Evolutionary conservation across 176 grass and related monocot genomes (phyloP).

Genomic region (Avena sativa): DNA sequence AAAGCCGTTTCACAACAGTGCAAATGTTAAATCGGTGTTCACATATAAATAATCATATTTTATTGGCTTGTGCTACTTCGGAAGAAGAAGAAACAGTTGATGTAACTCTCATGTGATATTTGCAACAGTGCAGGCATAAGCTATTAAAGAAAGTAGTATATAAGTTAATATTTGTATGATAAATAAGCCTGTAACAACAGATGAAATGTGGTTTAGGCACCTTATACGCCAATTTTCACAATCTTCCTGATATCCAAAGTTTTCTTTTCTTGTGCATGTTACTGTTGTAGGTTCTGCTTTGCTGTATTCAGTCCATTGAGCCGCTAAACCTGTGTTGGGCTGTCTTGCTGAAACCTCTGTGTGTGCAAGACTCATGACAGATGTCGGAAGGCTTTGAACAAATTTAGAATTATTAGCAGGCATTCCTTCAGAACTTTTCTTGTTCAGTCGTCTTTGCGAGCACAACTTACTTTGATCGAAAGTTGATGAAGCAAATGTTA

Average conservation of each 20-base stretch:
- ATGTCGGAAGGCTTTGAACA: slow-evolving; percentile 35
- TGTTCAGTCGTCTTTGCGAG: slow-evolving; percentile 45
- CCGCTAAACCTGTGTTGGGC: slow-evolving; percentile 21
- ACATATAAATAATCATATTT: slow-evolving; percentile 25
- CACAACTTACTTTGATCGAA: slow-evolving; percentile 40
- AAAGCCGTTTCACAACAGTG: not conserved
- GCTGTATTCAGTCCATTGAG: slow-evolving; percentile 44
- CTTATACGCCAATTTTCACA: slow-evolving; percentile 77
- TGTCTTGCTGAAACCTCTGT: slow-evolving; percentile 41
- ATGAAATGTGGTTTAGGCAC: slow-evolving; percentile 37
- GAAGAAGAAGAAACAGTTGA: slow-evolving; percentile 12
- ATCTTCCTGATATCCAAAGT: slow-evolving; percentile 46
- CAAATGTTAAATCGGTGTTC: not conserved
- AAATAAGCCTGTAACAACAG: slow-evolving; percentile 5
- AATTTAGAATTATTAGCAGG: slow-evolving; percentile 45
- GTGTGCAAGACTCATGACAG: slow-evolving; percentile 31
- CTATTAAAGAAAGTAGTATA: slow-evolving; percentile 4
- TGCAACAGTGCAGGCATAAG: not conserved
- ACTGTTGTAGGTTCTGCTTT: slow-evolving; percentile 43
- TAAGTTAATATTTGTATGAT: not conserved
- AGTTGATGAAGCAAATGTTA: slow-evolving; percentile 57
- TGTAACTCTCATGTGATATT: not conserved
- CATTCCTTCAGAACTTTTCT: slow-evolving; percentile 54
- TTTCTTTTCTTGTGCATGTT: slow-evolving; percentile 31
- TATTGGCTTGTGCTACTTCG: not conserved